phyloP scores from a whole-genome alignment of 2,329 filamentous ascomycete genomes.

The Neocatenulostroma microsporum region DNA sequence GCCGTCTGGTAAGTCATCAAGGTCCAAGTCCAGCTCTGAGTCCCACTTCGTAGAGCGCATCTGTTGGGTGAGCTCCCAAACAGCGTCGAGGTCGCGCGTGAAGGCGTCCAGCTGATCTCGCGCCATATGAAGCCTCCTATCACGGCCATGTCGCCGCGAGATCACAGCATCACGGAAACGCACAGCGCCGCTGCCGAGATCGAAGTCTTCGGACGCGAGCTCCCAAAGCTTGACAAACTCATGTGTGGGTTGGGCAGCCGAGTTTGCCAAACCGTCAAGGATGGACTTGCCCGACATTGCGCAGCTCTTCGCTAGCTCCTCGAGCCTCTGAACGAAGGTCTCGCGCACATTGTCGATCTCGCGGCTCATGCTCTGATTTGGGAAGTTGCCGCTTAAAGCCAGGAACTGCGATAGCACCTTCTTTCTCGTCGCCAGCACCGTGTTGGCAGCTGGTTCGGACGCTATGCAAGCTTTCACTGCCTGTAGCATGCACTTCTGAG shows the following conservation, averaged over 20 bases:
- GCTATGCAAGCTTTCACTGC: conserved; percentile 15
- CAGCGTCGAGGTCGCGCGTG: conserved; percentile 63
- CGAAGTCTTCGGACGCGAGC: conserved; percentile 18
- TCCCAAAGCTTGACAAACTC: conserved; percentile 17
- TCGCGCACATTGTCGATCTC: conserved; percentile 17
- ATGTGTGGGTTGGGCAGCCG: not conserved
- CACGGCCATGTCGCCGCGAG: conserved; percentile 63
- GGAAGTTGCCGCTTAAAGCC: conserved; percentile 16
- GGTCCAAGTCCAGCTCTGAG: conserved; percentile 58
- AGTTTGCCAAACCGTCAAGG: conserved; percentile 1
- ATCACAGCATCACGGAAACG: conserved; percentile 63
- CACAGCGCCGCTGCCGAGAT: conserved; percentile 26
- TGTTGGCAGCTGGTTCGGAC: conserved; percentile 13
- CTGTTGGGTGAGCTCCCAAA: conserved; percentile 54
- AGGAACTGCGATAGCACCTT: conserved; percentile 23
- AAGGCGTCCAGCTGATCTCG: conserved; percentile 62
- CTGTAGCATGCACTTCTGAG: conserved; percentile 28
- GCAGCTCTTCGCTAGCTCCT: conserved; percentile 13
- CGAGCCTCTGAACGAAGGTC: conserved; percentile 17
- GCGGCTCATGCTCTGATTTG: conserved; percentile 10
- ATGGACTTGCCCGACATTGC: conserved; percentile 6
- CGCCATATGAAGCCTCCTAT: conserved; percentile 56
- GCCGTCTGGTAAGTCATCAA: conserved; percentile 58
- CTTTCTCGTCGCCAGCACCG: conserved; percentile 19
- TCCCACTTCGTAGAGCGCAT: conserved; percentile 66